Evolutionary conservation across 176 grass and related monocot species (phyloP), one percentile per base, ranked within the genome.

Genomic region (Cenchrus fungigraminus): DNA sequence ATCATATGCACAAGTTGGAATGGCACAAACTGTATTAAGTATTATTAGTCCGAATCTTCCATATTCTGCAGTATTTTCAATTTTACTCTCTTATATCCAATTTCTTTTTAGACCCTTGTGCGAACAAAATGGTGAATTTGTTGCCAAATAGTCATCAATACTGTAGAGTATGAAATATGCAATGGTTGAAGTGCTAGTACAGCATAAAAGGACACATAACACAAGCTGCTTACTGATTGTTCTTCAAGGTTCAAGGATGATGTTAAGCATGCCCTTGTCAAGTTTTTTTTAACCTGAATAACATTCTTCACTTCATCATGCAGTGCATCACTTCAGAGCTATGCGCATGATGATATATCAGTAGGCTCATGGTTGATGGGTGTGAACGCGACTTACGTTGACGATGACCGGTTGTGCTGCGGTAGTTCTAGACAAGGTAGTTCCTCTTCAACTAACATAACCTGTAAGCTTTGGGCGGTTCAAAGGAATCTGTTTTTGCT

Each of bases 341-440:
- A 92, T 87, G 93, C 93, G 3, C 89, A 99, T 84, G 93, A 99
- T 20, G 93, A 99, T 61, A 96, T 89, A 84, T 91, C 97, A 14
- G 91, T 99, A 65, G 97, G 93, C 56, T 99, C 97, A 50, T 96
- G 97, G 97, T 92, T 99, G 84, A 99, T 96, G 91, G 97, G 93
- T 62, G 56, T 99, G n/a, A 91, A 99, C 89, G 81, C 97, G 55
- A 96, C 97, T 60, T 93, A 99, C 7, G 91, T 92, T 2, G 97
- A 99, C 43, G 91, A 96, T 45, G 93, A 96, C 62, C 88, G 88
- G 3, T 81, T 99, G 76, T 99, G 97, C 79, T 99, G 97, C 6
- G 40, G 82, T 82, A 96, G 87, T 83, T 89, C 97, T 61, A 92
- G 86, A 94, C 97, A 96, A 89, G 97, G 97, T 96, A 86, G 12